Percentiles rank a stretch among this genome's conserved stretches.
phyloP scores from a whole-genome alignment of 2,329 filamentous ascomycete species.

The Fusarium bactridioides region DNA sequence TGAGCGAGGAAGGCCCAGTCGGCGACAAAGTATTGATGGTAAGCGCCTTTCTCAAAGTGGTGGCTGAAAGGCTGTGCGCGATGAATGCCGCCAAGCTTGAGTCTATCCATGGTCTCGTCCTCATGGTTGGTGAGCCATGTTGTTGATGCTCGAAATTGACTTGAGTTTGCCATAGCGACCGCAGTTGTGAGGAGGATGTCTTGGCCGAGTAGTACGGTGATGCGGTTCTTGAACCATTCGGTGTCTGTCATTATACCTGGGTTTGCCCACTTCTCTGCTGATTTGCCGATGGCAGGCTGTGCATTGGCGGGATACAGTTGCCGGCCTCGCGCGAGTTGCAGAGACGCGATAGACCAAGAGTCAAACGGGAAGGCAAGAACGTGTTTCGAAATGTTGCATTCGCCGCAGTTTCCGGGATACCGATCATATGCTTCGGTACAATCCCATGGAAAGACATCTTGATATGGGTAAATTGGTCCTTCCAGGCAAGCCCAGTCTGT shows the following conservation, averaged over 20 bases:
- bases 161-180: constrained; percentile 45
- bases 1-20: constrained; percentile 32
- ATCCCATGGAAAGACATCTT: constrained; percentile 55
- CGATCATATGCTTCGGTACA: constrained; percentile 53
- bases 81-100: constrained; percentile 52
- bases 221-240: constrained; percentile 47
- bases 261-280: not conserved
- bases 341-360: constrained; percentile 50
- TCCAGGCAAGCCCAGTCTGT: constrained; percentile 52
- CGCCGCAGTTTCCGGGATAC: constrained; percentile 47
- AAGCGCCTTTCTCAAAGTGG: constrained; percentile 45
- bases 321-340: constrained; percentile 47
- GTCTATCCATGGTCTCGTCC: constrained; percentile 39
- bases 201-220: constrained; percentile 44
- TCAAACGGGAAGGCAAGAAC: constrained; percentile 54
- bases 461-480: constrained; percentile 48
- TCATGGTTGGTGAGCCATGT: constrained; percentile 43
- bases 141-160: constrained; percentile 41
- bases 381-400: constrained; percentile 54
- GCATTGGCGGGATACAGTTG: constrained; percentile 42
- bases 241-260: constrained; percentile 27
- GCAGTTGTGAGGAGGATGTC: constrained; percentile 43
- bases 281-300: rapidly evolving
- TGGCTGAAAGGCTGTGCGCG: constrained; percentile 52
- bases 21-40: constrained; percentile 41